Base-by-base conservation (phyloP, 257 asterid genomes). In the Coffea eugenioides region DNA sequence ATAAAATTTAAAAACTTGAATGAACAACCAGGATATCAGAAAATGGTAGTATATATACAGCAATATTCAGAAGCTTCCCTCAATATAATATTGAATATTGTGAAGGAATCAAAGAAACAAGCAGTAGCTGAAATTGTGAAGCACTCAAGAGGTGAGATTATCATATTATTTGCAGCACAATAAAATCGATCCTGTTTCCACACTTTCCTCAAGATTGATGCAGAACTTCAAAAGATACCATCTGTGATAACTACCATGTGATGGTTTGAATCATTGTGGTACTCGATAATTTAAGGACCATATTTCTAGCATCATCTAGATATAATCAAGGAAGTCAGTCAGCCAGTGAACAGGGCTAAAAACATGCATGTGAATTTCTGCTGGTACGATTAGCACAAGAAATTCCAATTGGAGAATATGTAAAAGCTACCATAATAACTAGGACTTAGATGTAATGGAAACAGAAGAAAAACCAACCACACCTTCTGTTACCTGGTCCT, bases 1-100 rank as follows among this genome's bases (percentile, higher is more conserved):
- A 48, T 74, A 71, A 52, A 65, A 80, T 80, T 77, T 73, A 83
- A 64, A 39, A 43, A 59, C 57, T 71, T 79, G 43, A 84, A 18
- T 54, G 73, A 62, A 49, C 57, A 62, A 49, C 57, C 45, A 78
- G 73, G 73, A 75, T 61, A 71, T 23, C 36, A 80, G 61, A 72
- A 43, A 66, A 70, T 21, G 5, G 41, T 67, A 54, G 31, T 43
- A 79, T 62, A 61, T 62, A 54, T 73, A 39, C 72, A 64, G 69
- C 5, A 51, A 68, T 16, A 41, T 69, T 11, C 74, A 41, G 54
- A 69, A 18, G 13, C 31, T 69, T 41, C 74, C 68, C 13, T 69
- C 54, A 41, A 41, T 69, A 69, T 69, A 31, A 39, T 5, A 69
- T 8, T 64, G 57, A 41, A 64, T 18, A 14, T 62, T 9, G 57